phyloP scores from a whole-genome alignment of 164 flowering plant species.

The Houttuynia cordata region DNA sequence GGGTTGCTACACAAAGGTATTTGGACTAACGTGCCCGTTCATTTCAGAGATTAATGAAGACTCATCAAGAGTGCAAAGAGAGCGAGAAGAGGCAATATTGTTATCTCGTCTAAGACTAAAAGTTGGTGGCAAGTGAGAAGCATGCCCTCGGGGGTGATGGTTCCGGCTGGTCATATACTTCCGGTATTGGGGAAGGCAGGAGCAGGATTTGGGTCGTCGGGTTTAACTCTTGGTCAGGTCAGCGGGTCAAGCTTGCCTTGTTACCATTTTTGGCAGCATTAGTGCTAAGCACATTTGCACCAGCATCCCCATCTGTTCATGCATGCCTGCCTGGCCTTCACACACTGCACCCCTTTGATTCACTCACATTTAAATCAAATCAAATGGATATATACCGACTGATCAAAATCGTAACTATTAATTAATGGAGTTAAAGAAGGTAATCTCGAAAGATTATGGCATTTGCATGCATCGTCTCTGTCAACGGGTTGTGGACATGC shows the following conservation, averaged over 20 bases:
- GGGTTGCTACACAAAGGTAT: too few species aligned
- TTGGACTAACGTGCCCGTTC: too few species aligned
- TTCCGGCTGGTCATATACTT: conserved; percentile 11
- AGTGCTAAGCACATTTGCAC: background rate
- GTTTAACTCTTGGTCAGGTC: conserved; percentile 16
- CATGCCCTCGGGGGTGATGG: conserved; percentile 16
- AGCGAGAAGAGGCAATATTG: background rate
- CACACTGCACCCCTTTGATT: background rate
- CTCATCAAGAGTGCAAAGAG: background rate
- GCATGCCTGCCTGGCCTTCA: background rate
- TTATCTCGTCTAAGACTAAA: background rate
- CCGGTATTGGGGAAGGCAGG: conserved; percentile 11
- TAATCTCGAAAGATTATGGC: background rate
- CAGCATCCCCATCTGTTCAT: background rate
- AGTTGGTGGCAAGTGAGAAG: conserved; percentile 4
- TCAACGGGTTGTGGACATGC: too few species aligned
- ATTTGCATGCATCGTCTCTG: background rate
- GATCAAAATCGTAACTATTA: background rate
- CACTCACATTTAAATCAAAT: background rate
- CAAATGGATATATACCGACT: background rate
- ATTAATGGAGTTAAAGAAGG: background rate
- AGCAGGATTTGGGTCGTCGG: conserved; percentile 13
- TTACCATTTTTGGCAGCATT: background rate
- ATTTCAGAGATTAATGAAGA: background rate
- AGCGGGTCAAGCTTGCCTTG: background rate